A percentile compares a stretch with the other conserved stretches of the same genome.
Conservation (phyloP, 1,139 yeast genomes). For the Nematodospora anomalae region DNA sequence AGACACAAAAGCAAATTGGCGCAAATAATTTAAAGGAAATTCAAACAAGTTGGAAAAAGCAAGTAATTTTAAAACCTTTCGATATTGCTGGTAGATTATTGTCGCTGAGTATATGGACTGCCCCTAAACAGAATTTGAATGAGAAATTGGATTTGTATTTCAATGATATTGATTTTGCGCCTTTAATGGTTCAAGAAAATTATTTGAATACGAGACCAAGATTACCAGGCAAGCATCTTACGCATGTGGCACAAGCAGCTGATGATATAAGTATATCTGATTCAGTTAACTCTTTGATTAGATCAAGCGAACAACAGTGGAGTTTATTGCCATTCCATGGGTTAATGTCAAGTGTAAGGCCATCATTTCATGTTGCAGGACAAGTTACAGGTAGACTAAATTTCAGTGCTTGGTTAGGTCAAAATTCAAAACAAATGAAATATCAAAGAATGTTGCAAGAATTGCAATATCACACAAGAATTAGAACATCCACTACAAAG, state of each 20-base stretch:
- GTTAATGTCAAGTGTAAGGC: slow-evolving; percentile 79
- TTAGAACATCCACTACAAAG: slow-evolving; percentile 76
- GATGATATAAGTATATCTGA: slow-evolving; percentile 84
- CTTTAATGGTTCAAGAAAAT: slow-evolving; percentile 95
- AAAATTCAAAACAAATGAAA: slow-evolving; percentile 82
- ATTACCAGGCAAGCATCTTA: slow-evolving; percentile 48
- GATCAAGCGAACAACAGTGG: slow-evolving; percentile 96
- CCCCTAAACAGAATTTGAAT: slow-evolving; percentile 52
- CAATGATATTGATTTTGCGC: slow-evolving; percentile 93
- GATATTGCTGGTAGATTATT: slow-evolving; percentile 79
- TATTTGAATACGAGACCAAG: slow-evolving; percentile 69
- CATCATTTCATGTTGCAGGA: slow-evolving; percentile 78
- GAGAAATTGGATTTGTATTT: slow-evolving; percentile 89
- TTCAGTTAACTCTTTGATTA: slow-evolving; percentile 72
- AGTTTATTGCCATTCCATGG: slow-evolving; percentile 92
- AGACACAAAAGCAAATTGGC: slow-evolving; percentile 63
- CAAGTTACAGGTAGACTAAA: slow-evolving; percentile 64
- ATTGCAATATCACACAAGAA: slow-evolving; percentile 81
- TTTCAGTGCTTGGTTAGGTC: slow-evolving; percentile 89
- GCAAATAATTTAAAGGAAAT: slow-evolving; percentile 51
- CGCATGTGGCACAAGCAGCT: slow-evolving; percentile 74
- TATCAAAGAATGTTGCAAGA: slow-evolving; percentile 80
- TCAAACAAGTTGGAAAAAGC: slow-evolving; percentile 80
- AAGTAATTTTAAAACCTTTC: slow-evolving; percentile 87
- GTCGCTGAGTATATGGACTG: slow-evolving; percentile 22